Evolutionary conservation across 495 filamentous ascomycete genomes (phyloP).

Genomic region (Penicillium maclennaniae): DNA sequence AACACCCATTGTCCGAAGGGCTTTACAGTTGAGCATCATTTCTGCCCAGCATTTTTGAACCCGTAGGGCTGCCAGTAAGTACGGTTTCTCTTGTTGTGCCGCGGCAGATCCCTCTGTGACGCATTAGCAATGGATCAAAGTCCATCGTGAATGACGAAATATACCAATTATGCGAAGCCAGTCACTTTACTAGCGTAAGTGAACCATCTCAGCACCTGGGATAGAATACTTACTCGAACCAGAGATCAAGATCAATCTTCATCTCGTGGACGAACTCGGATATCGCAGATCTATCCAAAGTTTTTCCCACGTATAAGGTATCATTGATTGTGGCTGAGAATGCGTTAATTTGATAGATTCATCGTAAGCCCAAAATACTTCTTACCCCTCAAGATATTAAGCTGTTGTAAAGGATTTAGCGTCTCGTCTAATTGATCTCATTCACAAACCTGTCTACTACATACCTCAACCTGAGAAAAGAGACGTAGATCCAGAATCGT

Average conservation of each 20-base stretch:
- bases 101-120: constrained; percentile 18
- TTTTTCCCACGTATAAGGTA: constrained; percentile 18
- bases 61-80: constrained; percentile 34
- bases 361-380: neutral
- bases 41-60: constrained; percentile 48
- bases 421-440: neutral
- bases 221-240: constrained; percentile 37
- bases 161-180: constrained; percentile 44
- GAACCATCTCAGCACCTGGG: too few relatives aligned
- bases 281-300: constrained; percentile 26
- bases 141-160: neutral
- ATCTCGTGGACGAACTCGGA: constrained; percentile 41
- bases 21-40: constrained; percentile 49
- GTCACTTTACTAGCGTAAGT: too few relatives aligned
- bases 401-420: constrained; percentile 14
- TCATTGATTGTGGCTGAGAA: constrained; percentile 34
- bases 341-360: neutral
- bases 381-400: constrained; percentile 42
- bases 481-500: constrained; percentile 47
- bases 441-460: neutral
- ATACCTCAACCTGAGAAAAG: constrained; percentile 50
- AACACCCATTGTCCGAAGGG: constrained; percentile 43
- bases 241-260: constrained; percentile 44
- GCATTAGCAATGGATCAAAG: neutral
- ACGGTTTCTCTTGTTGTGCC: constrained; percentile 33